A percentile compares a stretch with the other conserved stretches of the same genome.
Evolutionary conservation across 495 filamentous ascomycete genomes (phyloP).

Genomic region (Neurospora pannonica): DNA sequence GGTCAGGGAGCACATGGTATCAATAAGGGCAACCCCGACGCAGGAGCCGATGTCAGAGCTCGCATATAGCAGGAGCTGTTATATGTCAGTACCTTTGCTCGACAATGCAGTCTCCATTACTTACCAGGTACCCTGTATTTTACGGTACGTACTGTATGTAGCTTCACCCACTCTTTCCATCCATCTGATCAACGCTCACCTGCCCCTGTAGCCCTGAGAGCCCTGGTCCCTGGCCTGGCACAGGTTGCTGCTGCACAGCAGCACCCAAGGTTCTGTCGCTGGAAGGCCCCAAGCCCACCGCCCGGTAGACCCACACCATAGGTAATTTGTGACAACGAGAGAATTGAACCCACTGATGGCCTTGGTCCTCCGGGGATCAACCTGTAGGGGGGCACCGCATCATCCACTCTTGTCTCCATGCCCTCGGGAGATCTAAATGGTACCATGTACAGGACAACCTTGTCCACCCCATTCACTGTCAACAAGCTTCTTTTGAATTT

Average conservation of each 20-base stretch:
- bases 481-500: constrained; percentile 27
- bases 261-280: constrained; percentile 13
- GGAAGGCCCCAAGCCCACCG: constrained; percentile 9
- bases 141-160: constrained; percentile 7
- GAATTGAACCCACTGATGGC: constrained; percentile 15
- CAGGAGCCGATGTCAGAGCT: constrained; percentile 33
- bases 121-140: constrained; percentile 10
- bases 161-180: constrained; percentile 27
- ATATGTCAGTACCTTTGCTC: constrained; percentile 20
- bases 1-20: constrained; percentile 15
- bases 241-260: constrained; percentile 7
- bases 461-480: constrained; percentile 21
- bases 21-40: constrained; percentile 27
- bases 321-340: constrained; percentile 36
- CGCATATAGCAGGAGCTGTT: constrained; percentile 39
- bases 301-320: constrained; percentile 36
- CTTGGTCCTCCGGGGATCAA: constrained; percentile 37
- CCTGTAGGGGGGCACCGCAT: constrained; percentile 39
- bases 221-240: constrained; percentile 40
- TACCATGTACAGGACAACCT: constrained; percentile 31
- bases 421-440: constrained; percentile 41
- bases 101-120: background rate
- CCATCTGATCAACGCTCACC: constrained; percentile 36
- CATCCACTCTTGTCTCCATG: constrained; percentile 27
- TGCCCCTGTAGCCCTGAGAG: constrained; percentile 22